These are phyloP conservation scores for Rhododendron mucronatum DNA, from an alignment of 148 eudicot genomes.

Conservation along the genomic window DNA sequence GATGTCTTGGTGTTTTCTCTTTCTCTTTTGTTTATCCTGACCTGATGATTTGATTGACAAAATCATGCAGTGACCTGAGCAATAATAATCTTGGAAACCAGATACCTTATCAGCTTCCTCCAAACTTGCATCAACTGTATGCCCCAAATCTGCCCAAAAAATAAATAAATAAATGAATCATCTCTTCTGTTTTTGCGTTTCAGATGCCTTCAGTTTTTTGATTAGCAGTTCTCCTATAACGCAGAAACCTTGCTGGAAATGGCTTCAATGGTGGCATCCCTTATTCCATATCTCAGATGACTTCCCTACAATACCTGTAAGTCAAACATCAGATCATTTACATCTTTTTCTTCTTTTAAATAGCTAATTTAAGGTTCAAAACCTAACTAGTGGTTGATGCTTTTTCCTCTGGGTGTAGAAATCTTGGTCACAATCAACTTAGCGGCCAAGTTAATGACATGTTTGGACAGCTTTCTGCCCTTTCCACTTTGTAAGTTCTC, in stretches of 20 bases:
- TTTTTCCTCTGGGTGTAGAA: slow-evolving; percentile 32
- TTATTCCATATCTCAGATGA: slow-evolving; percentile 69
- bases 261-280: slow-evolving; percentile 70
- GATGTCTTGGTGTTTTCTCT: neutral
- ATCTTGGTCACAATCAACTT: slow-evolving; percentile 77
- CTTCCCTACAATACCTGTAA: slow-evolving; percentile 59
- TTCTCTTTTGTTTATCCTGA: slow-evolving; percentile 3
- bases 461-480: slow-evolving; percentile 55
- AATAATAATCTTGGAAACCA: slow-evolving; percentile 72
- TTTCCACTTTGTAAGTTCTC: slow-evolving; percentile 62
- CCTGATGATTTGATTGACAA: slow-evolving; percentile 6
- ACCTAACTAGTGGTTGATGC: neutral
- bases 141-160: slow-evolving; percentile 13
- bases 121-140: slow-evolving; percentile 61
- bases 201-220: neutral
- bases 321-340: slow-evolving; percentile 17
- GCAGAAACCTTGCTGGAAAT: slow-evolving; percentile 76
- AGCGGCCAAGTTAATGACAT: slow-evolving; percentile 51
- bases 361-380: neutral
- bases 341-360: neutral
- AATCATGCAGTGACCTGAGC: slow-evolving; percentile 81
- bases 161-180: neutral
- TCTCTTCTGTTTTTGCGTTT: neutral
- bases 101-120: slow-evolving; percentile 76
- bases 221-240: slow-evolving; percentile 7